These are phyloP conservation scores for Umbilicus rupestris DNA, from an alignment of 164 flowering plant species.

Conservation along the genomic window DNA sequence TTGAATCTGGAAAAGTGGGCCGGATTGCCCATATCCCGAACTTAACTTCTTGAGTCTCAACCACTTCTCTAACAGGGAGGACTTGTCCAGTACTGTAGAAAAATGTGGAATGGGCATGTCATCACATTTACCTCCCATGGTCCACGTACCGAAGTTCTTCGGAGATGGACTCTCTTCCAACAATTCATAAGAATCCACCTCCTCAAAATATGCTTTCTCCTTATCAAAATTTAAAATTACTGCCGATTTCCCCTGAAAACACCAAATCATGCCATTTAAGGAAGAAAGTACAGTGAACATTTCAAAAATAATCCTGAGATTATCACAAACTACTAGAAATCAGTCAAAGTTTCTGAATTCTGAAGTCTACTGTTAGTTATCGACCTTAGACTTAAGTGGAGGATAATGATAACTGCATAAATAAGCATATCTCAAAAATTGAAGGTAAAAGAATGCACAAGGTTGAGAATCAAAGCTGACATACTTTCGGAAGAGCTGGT, in stretches of 20 bases:
- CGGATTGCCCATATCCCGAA: constrained; percentile 12
- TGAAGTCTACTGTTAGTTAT: neutral
- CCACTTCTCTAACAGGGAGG: constrained; percentile 35
- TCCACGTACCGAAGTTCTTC: constrained; percentile 59
- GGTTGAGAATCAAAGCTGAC: constrained; percentile 7
- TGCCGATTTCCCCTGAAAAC: constrained; percentile 38
- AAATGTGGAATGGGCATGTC: constrained; percentile 34
- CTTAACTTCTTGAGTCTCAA: constrained; percentile 40
- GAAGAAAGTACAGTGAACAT: neutral
- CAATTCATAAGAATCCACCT: constrained; percentile 79
- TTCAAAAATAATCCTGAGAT: neutral
- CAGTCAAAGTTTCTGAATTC: neutral
- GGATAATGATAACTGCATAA: neutral
- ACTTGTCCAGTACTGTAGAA: constrained; percentile 50
- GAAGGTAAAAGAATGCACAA: neutral
- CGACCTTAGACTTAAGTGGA: neutral
- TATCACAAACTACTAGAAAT: neutral
- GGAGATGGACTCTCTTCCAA: constrained; percentile 96
- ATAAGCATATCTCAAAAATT: neutral
- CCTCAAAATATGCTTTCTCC: constrained; percentile 72
- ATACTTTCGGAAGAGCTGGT: constrained; percentile 55
- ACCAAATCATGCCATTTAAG: neutral
- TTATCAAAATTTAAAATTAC: constrained; percentile 46
- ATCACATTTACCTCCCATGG: constrained; percentile 29
- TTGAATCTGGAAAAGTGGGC: constrained; percentile 14